Evolutionary conservation across 805 yeast species (phyloP), one percentile per base, ranked within the genome.

Genomic region (Torulaspora maleeae): DNA sequence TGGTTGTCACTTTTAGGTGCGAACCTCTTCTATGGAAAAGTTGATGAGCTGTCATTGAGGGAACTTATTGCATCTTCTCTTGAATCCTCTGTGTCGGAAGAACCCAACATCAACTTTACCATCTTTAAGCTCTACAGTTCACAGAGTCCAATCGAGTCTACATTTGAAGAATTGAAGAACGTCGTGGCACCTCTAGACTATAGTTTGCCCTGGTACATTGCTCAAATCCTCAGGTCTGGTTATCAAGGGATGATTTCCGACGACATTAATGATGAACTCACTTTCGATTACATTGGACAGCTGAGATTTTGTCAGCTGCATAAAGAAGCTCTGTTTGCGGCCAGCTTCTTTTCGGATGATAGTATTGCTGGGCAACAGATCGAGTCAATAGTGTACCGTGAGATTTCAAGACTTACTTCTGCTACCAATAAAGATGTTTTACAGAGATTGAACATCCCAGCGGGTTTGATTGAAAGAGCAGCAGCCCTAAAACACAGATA

Each of bases 1-100:
- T 86, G 96, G 95, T 72, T 76, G 47, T 69, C 82, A 27, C 71
- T 76, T 19, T 69, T 90, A 27, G 78, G 80, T 1, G 52, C 86
- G 43, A 60, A 72, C 15, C 54, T 89, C n/a, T 78, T 77, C 58
- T 90, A 82, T 63, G 87, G 86, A 7, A 75, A 77, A 50, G 52
- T 69, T 15, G 72, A 69, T 48, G 61, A 59, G 29, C 36, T 65
- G 4, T 49, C 76, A 3, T 46, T 64, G 11, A 64, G 63, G 7
- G 54, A 67, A 2, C 49, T 76, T 1, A 43, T 58, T 1, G 38
- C 36, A 8, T 7, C n/a, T 9, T 37, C 29, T 16, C 36, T 41
- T 51, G 15, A 47, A 49, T 3, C 45, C 54, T 24, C 16, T n/a
- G 38, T 46, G 29, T 27, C 41, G 10, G 22, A 27, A 4, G 33